Percentiles rank a stretch among this genome's conserved stretches.
Evolutionary conservation across 139 green algal genomes (phyloP).

Genomic region (Chlorella sp.): DNA sequence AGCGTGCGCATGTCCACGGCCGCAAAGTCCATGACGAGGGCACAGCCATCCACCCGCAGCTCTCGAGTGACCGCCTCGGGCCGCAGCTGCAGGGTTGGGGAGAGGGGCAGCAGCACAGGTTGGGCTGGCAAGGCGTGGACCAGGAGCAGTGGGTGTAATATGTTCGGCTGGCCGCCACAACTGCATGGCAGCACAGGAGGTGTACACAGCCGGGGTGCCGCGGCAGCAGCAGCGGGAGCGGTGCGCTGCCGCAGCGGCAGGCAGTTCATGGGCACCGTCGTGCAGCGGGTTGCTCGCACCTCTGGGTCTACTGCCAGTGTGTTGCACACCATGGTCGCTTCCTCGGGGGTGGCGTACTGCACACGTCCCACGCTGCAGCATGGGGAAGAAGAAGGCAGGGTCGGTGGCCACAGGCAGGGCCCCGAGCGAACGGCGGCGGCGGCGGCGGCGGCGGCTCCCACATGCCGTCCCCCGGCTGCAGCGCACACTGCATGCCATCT

Average conservation of each 20-base stretch:
- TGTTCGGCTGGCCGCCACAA: too few species aligned
- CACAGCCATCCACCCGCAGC: conserved; percentile 26
- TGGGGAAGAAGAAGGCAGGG: too few species aligned
- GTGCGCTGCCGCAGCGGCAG: too few species aligned
- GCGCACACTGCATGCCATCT: too few species aligned
- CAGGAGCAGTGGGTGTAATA: too few species aligned
- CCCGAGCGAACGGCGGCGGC: neutral
- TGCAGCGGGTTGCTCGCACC: too few species aligned
- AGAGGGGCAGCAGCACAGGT: neutral
- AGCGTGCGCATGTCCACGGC: conserved; percentile 51
- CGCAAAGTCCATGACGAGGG: conserved; percentile 37
- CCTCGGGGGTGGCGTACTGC: conserved; percentile 15
- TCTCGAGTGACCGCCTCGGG: conserved; percentile 42
- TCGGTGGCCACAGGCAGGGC: neutral
- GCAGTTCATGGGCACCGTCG: too few species aligned
- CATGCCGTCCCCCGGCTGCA: too few species aligned
- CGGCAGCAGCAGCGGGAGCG: too few species aligned
- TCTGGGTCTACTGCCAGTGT: conserved; percentile 49
- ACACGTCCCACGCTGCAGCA: conserved; percentile 27
- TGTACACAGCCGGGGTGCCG: too few species aligned
- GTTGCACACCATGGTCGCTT: conserved; percentile 43
- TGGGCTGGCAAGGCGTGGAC: too few species aligned
- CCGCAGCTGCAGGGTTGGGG: conserved; percentile 36
- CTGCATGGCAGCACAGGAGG: too few species aligned
- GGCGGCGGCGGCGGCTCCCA: neutral